A percentile compares a stretch with the other conserved stretches of the same genome.
Evolutionary conservation across 1,139 yeast species (phyloP).

Genomic region (Protomyces gravidus): DNA sequence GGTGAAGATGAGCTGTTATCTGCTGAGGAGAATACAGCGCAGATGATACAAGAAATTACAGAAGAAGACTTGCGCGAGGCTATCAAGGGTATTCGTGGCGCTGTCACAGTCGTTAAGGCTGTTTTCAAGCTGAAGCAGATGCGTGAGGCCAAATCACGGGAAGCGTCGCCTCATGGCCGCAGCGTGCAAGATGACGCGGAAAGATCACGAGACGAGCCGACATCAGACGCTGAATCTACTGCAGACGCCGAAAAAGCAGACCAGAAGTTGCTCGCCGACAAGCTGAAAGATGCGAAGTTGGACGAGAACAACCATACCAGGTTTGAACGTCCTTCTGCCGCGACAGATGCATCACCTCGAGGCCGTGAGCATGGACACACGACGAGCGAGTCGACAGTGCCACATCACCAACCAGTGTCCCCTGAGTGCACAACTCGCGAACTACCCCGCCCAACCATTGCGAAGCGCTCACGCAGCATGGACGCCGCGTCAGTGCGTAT

Average conservation of each 20-base stretch:
- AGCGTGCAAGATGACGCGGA: not conserved
- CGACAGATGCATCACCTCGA: not conserved
- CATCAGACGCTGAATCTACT: not conserved
- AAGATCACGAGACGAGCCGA: not conserved
- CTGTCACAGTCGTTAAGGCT: conserved; percentile 33
- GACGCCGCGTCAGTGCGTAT: not conserved
- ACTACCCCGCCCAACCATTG: not conserved
- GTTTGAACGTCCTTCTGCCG: not conserved
- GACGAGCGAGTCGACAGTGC: not conserved
- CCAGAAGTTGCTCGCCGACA: not conserved
- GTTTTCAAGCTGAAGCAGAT: conserved; percentile 30
- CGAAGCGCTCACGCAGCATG: not conserved
- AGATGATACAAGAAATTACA: conserved; percentile 40
- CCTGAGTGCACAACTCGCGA: too few species aligned
- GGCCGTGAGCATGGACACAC: not conserved
- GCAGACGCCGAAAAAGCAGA: not conserved
- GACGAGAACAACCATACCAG: not conserved
- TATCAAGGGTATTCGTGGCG: conserved; percentile 37
- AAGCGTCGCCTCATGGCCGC: conserved; percentile 7
- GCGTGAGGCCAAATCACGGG: conserved; percentile 20
- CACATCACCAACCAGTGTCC: too few species aligned
- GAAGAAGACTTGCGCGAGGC: conserved; percentile 44
- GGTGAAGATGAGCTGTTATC: conserved; percentile 44
- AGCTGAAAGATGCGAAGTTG: not conserved
- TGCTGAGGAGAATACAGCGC: conserved; percentile 43